These are phyloP conservation scores for Smallanthus sonchifolius DNA, from an alignment of 129 eudicot species.

Conservation along the genomic window DNA sequence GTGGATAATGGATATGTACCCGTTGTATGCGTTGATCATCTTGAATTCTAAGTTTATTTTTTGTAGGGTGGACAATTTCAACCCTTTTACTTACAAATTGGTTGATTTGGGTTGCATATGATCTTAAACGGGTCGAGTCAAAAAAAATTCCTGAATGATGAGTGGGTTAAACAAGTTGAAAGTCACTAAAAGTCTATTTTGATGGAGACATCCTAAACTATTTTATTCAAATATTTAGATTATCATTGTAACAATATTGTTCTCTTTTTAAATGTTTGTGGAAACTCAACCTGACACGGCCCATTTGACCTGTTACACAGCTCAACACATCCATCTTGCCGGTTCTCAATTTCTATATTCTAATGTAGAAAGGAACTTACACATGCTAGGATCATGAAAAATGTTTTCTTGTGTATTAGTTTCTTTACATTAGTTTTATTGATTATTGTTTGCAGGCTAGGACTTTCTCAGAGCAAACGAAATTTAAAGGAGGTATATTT, in stretches of 20 bases:
- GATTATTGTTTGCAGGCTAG: conserved; percentile 56
- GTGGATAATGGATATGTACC: background rate
- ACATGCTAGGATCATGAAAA: conserved; percentile 7
- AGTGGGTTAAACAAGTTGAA: background rate
- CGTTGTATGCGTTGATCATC: conserved; percentile 10
- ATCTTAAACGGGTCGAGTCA: background rate
- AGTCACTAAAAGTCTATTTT: background rate
- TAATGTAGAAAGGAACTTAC: background rate
- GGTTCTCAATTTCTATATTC: background rate
- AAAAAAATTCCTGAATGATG: background rate
- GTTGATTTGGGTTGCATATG: background rate
- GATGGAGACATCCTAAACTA: background rate
- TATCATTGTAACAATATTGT: background rate
- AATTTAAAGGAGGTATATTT: conserved; percentile 80
- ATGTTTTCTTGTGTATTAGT: background rate
- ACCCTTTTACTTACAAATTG: background rate
- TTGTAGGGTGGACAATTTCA: background rate
- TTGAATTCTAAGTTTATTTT: background rate
- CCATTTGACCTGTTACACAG: background rate
- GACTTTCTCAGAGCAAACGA: conserved; percentile 64
- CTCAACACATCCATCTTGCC: background rate
- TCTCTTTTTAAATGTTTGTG: background rate
- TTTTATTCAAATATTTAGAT: background rate
- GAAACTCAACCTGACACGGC: background rate
- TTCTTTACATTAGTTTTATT: background rate